phyloP scores from a whole-genome alignment of 768 basidiomycete genomes.

The Myochromella boudieri region DNA sequence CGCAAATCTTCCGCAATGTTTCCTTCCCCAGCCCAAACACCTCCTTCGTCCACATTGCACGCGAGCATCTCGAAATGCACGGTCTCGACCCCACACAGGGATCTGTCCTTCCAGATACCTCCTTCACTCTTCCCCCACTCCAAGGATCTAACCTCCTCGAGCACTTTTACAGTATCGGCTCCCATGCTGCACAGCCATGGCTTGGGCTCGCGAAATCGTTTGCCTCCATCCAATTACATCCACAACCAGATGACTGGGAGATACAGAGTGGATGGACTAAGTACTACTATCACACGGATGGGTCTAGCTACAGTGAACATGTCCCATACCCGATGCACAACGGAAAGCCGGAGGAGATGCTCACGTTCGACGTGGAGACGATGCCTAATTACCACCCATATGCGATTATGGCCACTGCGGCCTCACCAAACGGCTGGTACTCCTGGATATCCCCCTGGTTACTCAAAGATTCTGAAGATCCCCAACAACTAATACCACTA shows the following conservation, averaged over 20 bases:
- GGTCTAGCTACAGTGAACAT: conserved; percentile 72
- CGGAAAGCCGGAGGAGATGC: conserved; percentile 65
- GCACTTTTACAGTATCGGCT: conserved; percentile 85
- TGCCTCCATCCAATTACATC: conserved; percentile 53
- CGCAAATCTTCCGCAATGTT: conserved; percentile 76
- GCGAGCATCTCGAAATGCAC: conserved; percentile 78
- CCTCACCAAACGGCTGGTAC: conserved; percentile 86
- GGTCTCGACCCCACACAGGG: conserved; percentile 78
- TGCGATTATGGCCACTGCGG: conserved; percentile 88
- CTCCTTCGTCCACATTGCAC: conserved; percentile 71
- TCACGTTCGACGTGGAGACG: conserved; percentile 94
- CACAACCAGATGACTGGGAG: conserved; percentile 49
- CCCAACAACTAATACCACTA: conserved; percentile 74
- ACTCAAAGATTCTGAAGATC: conserved; percentile 52
- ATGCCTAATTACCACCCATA: conserved; percentile 81
- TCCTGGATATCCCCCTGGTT: conserved; percentile 96
- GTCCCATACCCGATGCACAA: conserved; percentile 67
- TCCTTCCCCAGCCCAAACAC: conserved; percentile 62
- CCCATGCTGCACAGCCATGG: conserved; percentile 72
- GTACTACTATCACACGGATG: conserved; percentile 71
- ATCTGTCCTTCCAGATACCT: conserved; percentile 75
- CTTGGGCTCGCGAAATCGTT: conserved; percentile 65
- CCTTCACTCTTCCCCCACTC: conserved; percentile 81
- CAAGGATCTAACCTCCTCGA: conserved; percentile 81
- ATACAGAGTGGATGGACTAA: conserved; percentile 86